Evolutionary conservation across 257 asterid species (phyloP).

Genomic region (Solanum pinnatisectum): DNA sequence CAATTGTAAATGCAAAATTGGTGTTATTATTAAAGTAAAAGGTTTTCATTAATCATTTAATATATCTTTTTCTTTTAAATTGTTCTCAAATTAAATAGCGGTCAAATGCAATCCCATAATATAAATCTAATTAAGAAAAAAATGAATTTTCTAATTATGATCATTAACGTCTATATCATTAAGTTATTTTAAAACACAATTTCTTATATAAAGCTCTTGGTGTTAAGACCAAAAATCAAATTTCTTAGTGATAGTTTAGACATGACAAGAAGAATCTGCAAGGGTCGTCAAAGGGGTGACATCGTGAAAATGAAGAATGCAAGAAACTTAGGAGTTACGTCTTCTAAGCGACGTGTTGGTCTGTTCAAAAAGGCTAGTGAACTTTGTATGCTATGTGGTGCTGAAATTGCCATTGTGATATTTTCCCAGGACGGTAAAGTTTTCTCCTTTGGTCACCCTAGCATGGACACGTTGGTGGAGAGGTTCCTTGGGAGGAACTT

Average conservation of each 20-base stretch:
- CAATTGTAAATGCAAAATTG: neutral
- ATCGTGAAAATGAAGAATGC: no score
- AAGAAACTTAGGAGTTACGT: no score
- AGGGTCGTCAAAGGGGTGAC: conserved; percentile 28
- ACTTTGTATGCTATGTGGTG: conserved; percentile 24
- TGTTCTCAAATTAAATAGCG: neutral
- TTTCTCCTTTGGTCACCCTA: conserved; percentile 51
- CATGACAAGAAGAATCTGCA: conserved; percentile 5
- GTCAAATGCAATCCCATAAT: neutral
- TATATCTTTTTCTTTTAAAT: neutral
- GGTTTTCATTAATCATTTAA: neutral
- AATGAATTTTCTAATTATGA: neutral
- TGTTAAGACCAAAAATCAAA: neutral
- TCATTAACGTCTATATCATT: neutral
- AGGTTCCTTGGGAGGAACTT: neutral
- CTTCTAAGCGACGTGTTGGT: conserved; percentile 10
- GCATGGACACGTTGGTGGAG: conserved; percentile 13
- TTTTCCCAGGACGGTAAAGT: conserved; percentile 41
- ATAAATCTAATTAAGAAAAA: neutral
- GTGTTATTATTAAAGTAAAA: neutral
- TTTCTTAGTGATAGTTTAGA: neutral
- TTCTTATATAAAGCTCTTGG: neutral
- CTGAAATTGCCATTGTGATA: conserved; percentile 33
- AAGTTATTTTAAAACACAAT: neutral
- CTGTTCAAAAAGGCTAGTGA: conserved; percentile 35